A percentile compares a stretch with the other conserved stretches of the same genome.
phyloP scores from a whole-genome alignment of 2,329 filamentous ascomycete species.

The Elsinoe batatas region DNA sequence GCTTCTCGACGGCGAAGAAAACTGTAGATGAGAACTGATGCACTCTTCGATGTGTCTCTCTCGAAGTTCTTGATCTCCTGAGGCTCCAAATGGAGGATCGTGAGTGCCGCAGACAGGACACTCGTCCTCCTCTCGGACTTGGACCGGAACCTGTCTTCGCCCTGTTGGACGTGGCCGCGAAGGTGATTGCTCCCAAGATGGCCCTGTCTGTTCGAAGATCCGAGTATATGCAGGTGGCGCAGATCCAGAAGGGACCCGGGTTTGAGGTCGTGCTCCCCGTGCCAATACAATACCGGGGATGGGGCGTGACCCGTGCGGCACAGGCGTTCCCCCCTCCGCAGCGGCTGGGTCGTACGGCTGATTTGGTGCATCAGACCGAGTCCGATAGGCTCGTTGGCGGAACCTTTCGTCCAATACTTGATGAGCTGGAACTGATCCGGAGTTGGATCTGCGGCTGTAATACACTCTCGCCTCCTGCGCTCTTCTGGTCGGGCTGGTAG shows the following conservation, averaged over 20 bases:
- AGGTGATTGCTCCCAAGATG: background rate
- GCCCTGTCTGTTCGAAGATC: background rate
- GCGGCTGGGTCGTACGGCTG: background rate
- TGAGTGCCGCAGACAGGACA: conserved; percentile 62
- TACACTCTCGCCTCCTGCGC: conserved; percentile 3
- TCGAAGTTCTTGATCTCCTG: conserved; percentile 11
- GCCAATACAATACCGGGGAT: conserved; percentile 1
- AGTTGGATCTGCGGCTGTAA: background rate
- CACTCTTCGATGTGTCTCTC: conserved; percentile 21
- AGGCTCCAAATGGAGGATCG: conserved; percentile 46
- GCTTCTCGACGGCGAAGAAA: conserved; percentile 9
- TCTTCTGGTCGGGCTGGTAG: conserved; percentile 5
- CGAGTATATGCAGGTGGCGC: conserved; percentile 14
- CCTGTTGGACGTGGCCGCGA: background rate
- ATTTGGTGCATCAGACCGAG: background rate
- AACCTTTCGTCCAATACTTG: conserved; percentile 6
- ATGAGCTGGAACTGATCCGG: background rate
- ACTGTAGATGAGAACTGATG: conserved; percentile 19
- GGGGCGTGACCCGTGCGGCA: background rate
- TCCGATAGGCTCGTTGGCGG: background rate
- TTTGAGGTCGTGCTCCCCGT: background rate
- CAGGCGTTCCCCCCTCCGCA: background rate
- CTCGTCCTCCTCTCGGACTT: conserved; percentile 58
- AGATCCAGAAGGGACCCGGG: conserved; percentile 10
- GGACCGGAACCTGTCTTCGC: conserved; percentile 15